These are phyloP conservation scores for Biscogniauxia marginata DNA, from an alignment of 2,329 filamentous ascomycete genomes.

Conservation along the genomic window DNA sequence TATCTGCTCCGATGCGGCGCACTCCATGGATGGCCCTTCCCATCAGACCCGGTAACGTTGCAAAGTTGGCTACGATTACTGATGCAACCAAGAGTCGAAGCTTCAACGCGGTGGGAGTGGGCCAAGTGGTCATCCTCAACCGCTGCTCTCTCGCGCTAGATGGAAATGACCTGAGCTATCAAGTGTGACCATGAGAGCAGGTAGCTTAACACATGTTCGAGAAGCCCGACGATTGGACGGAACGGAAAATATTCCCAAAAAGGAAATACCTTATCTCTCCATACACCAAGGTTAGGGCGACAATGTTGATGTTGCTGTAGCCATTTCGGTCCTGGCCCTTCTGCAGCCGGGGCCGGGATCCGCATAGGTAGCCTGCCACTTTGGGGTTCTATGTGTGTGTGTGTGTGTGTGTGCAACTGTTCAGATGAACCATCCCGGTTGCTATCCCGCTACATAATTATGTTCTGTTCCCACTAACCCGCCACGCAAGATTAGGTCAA, in stretches of 20 bases:
- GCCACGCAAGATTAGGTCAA: background rate
- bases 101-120: slow-evolving; percentile 4
- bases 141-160: slow-evolving; percentile 7
- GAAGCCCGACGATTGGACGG: slow-evolving; percentile 15
- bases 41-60: slow-evolving; percentile 20
- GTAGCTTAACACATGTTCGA: slow-evolving; percentile 10
- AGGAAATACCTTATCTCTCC: slow-evolving; percentile 30
- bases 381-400: background rate
- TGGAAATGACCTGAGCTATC: slow-evolving; percentile 11
- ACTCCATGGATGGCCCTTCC: slow-evolving; percentile 1
- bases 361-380: background rate
- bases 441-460: background rate
- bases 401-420: background rate
- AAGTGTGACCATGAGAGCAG: slow-evolving; percentile 14
- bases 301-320: slow-evolving; percentile 5
- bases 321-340: slow-evolving; percentile 14
- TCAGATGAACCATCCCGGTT: background rate
- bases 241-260: slow-evolving; percentile 21
- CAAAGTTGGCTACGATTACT: slow-evolving; percentile 14
- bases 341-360: slow-evolving; percentile 4
- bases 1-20: slow-evolving; percentile 5
- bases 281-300: slow-evolving; percentile 10
- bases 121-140: slow-evolving; percentile 14
- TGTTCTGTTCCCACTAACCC: background rate
- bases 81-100: slow-evolving; percentile 16